These are phyloP conservation scores for Agaricus blazei DNA, from an alignment of 768 basidiomycete genomes.

Conservation along the genomic window DNA sequence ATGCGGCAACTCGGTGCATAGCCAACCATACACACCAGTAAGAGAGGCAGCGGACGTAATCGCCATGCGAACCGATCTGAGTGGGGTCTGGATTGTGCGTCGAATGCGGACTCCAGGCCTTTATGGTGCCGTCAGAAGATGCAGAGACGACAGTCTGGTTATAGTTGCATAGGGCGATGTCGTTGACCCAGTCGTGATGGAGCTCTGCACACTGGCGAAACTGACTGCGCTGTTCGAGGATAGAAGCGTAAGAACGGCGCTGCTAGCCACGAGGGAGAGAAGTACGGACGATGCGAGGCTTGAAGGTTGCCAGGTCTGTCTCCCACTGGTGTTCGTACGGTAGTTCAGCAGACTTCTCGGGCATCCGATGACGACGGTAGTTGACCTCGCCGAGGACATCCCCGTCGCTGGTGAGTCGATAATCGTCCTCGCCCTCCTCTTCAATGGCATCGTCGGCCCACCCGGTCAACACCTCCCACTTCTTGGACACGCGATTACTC, in stretches of 20 bases:
- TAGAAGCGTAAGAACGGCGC: slow-evolving; percentile 1
- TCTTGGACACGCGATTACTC: slow-evolving; percentile 20
- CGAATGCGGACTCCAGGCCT: slow-evolving; percentile 88
- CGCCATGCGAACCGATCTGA: slow-evolving; percentile 69
- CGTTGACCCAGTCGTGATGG: slow-evolving; percentile 96
- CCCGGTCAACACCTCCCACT: slow-evolving; percentile 83
- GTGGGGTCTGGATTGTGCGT: slow-evolving; percentile 52
- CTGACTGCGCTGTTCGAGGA: slow-evolving; percentile 37
- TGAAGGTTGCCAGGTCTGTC: slow-evolving; percentile 52
- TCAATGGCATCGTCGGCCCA: slow-evolving; percentile 70
- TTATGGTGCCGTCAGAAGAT: slow-evolving; percentile 92
- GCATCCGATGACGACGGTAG: slow-evolving; percentile 28
- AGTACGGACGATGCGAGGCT: slow-evolving; percentile 43
- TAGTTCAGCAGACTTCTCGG: slow-evolving; percentile 30
- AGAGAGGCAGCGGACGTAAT: slow-evolving; percentile 81
- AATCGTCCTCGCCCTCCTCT: slow-evolving; percentile 65
- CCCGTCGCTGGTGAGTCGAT: slow-evolving; percentile 56
- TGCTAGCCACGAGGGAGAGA: background rate
- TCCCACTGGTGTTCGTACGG: slow-evolving; percentile 80
- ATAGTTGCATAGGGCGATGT: slow-evolving; percentile 84
- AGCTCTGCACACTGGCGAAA: slow-evolving; percentile 89
- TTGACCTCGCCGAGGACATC: slow-evolving; percentile 74
- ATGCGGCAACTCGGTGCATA: background rate
- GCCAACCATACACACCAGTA: slow-evolving; percentile 47
- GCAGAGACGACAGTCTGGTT: slow-evolving; percentile 94